A percentile compares a stretch with the other conserved stretches of the same genome.
Conservation (phyloP, 306 rosid genomes). For the Fagus sylvatica region DNA sequence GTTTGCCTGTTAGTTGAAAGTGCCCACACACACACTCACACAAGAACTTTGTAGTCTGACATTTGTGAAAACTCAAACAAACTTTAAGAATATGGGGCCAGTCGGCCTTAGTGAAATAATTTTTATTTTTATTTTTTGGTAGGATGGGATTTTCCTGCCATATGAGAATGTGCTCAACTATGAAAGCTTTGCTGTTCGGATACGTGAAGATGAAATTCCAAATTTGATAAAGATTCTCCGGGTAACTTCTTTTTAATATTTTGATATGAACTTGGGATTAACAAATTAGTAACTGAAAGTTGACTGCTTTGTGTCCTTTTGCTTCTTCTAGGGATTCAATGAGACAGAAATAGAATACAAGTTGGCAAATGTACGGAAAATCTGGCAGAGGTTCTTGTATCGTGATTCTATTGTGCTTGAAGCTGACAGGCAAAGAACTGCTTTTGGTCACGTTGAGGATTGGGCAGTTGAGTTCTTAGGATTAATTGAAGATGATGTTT, state of each 20-base stretch:
- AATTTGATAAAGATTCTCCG: constrained; percentile 69
- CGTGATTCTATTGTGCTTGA: constrained; percentile 86
- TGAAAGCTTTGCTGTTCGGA: constrained; percentile 83
- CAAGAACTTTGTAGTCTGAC: not conserved
- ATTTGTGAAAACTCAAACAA: not conserved
- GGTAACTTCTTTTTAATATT: constrained; percentile 33
- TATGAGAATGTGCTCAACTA: constrained; percentile 86
- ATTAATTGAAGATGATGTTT: constrained; percentile 63
- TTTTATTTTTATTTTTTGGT: constrained; percentile 25
- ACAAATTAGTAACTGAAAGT: constrained; percentile 1
- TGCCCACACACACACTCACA: not conserved
- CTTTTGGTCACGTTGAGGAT: constrained; percentile 49
- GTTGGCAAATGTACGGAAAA: constrained; percentile 65
- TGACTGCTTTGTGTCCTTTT: constrained; percentile 30
- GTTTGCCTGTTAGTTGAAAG: not conserved
- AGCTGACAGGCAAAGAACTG: constrained; percentile 75
- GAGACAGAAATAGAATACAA: constrained; percentile 73
- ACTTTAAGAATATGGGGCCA: not conserved
- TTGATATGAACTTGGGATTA: constrained; percentile 11
- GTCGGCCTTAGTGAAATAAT: constrained; percentile 5
- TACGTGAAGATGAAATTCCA: constrained; percentile 74
- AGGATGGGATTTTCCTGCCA: constrained; percentile 94
- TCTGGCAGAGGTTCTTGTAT: constrained; percentile 85
- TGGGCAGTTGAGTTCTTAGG: constrained; percentile 69
- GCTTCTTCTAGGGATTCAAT: constrained; percentile 58